phyloP scores from a whole-genome alignment of 129 eudicot species.

The Sambucus nigra region DNA sequence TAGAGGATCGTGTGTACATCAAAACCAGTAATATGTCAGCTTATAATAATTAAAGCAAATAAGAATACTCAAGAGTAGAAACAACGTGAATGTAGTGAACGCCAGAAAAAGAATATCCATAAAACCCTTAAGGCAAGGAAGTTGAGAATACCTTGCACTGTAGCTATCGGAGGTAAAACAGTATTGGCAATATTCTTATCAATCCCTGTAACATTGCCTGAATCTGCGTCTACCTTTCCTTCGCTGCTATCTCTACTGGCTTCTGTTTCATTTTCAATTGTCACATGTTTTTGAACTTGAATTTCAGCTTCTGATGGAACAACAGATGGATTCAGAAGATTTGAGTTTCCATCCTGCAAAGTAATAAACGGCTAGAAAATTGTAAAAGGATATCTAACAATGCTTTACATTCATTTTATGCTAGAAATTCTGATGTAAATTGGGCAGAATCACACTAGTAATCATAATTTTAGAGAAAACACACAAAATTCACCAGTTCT shows the following conservation, averaged over 20 bases:
- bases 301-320: constrained; percentile 32
- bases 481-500: too few species aligned
- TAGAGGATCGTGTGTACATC: background rate
- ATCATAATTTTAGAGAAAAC: too few species aligned
- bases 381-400: background rate
- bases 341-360: constrained; percentile 42
- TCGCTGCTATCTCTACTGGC: constrained; percentile 24
- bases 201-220: constrained; percentile 21
- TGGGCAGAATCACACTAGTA: too few species aligned
- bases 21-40: background rate
- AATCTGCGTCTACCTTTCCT: constrained; percentile 30
- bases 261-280: constrained; percentile 22
- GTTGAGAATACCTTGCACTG: constrained; percentile 47
- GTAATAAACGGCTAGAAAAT: background rate
- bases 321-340: constrained; percentile 28
- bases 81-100: constrained; percentile 3
- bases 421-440: too few species aligned
- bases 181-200: constrained; percentile 23
- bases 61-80: constrained; percentile 2
- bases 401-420: too few species aligned
- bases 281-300: constrained; percentile 26
- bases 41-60: constrained; percentile 1
- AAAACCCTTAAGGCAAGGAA: constrained; percentile 12
- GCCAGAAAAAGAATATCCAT: constrained; percentile 6
- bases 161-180: constrained; percentile 36